Evolutionary conservation across 1,284 basidiomycete genomes (phyloP).

Genomic region (Ceratobasidium sp.): DNA sequence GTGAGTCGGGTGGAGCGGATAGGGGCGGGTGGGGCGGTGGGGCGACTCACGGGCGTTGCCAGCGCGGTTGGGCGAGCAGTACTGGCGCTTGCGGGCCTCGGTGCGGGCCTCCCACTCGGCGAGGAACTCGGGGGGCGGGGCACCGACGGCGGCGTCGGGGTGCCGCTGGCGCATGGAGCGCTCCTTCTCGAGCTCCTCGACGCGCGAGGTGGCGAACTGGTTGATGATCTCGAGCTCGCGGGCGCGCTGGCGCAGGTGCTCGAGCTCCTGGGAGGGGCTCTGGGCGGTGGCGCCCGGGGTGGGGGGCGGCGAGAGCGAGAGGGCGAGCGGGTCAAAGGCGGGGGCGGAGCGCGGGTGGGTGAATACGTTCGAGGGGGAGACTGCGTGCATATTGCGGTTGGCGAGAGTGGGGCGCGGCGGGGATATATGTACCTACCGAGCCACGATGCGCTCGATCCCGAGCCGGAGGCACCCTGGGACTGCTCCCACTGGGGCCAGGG

Average conservation of each 20-base stretch:
- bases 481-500: slow-evolving; percentile 42
- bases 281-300: slow-evolving; percentile 29
- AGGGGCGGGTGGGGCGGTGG: slow-evolving; percentile 43
- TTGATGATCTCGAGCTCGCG: slow-evolving; percentile 42
- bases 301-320: slow-evolving; percentile 30
- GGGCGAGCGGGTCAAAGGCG: slow-evolving; percentile 21
- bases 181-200: slow-evolving; percentile 41
- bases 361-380: slow-evolving; percentile 42
- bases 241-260: slow-evolving; percentile 37
- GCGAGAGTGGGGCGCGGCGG: slow-evolving; percentile 7
- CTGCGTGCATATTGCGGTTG: slow-evolving; percentile 31
- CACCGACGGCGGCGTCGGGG: background rate
- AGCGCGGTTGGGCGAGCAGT: slow-evolving; percentile 42
- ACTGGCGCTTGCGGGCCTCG: slow-evolving; percentile 36
- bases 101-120: slow-evolving; percentile 37
- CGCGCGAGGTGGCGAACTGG: slow-evolving; percentile 36
- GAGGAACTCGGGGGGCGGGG: slow-evolving; percentile 5
- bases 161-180: background rate
- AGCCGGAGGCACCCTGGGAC: slow-evolving; percentile 42
- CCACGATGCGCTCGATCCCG: slow-evolving; percentile 38
- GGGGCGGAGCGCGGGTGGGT: slow-evolving; percentile 37
- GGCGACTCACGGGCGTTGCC: slow-evolving; percentile 41
- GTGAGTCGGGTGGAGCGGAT: slow-evolving; percentile 14
- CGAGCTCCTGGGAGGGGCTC: slow-evolving; percentile 30
- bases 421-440: slow-evolving; percentile 43